phyloP scores from a whole-genome alignment of 2,329 filamentous ascomycete genomes.

The Phialophora expanda region DNA sequence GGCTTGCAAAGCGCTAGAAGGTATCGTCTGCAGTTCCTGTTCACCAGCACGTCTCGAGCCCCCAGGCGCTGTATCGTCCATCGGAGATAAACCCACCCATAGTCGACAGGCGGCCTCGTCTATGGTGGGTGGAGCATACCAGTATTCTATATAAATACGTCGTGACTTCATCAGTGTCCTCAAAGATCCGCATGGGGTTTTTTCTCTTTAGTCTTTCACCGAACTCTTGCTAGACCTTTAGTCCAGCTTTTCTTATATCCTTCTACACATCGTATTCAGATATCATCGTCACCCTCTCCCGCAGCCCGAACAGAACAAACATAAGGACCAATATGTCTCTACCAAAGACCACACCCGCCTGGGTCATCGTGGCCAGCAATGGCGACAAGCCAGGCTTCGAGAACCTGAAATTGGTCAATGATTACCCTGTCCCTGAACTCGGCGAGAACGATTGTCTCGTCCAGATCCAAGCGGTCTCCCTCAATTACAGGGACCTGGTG shows the following conservation, averaged over 20 bases:
- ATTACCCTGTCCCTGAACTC: slow-evolving; percentile 61
- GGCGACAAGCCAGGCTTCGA: slow-evolving; percentile 16
- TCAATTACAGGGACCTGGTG: slow-evolving; percentile 58
- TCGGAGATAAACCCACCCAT: neutral
- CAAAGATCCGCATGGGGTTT: neutral
- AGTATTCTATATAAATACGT: slow-evolving; percentile 1
- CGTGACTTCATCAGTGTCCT: slow-evolving; percentile 12
- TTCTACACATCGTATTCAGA: neutral
- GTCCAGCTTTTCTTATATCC: neutral
- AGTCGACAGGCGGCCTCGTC: neutral
- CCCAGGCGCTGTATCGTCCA: neutral
- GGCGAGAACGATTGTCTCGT: slow-evolving; percentile 76
- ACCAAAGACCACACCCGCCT: slow-evolving; percentile 30
- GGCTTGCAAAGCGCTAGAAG: neutral
- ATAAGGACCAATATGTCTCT: slow-evolving; percentile 21
- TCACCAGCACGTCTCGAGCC: neutral
- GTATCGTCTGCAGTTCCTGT: neutral
- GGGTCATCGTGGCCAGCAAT: slow-evolving; percentile 24
- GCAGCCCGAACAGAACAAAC: neutral
- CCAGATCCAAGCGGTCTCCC: slow-evolving; percentile 60
- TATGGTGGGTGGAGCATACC: neutral
- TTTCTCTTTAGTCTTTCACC: neutral
- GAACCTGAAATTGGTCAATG: slow-evolving; percentile 52
- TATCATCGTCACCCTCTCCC: neutral
- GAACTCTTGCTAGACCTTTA: neutral